Conservation (phyloP, 1,284 basidiomycete species). For the Pholiota adiposa region DNA sequence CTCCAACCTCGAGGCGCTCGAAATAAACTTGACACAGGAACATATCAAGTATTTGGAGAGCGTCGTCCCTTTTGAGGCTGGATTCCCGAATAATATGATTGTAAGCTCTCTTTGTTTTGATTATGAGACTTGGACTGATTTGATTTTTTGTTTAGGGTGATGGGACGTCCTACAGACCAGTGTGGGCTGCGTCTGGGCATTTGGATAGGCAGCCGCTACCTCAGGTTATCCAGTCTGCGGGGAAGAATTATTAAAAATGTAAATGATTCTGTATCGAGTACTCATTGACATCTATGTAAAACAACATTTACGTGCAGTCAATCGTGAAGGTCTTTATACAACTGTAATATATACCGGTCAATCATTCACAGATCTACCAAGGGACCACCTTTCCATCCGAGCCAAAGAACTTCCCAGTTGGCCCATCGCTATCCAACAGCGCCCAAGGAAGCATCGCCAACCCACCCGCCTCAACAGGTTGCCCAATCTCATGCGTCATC, state of each 20-base stretch:
- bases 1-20: conserved; percentile 51
- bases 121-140: too few species aligned
- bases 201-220: conserved; percentile 18
- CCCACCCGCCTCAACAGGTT: not conserved
- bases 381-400: conserved; percentile 1
- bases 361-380: not conserved
- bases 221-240: conserved; percentile 8
- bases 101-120: conserved; percentile 31
- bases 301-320: too few species aligned
- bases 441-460: not conserved
- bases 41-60: conserved; percentile 49
- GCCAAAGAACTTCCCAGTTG: conserved; percentile 6
- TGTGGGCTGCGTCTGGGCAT: conserved; percentile 13
- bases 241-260: not conserved
- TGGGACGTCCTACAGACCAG: conserved; percentile 14
- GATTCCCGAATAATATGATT: conserved; percentile 44
- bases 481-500: not conserved
- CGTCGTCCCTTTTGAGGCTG: conserved; percentile 43
- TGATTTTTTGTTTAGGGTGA: conserved; percentile 12
- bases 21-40: conserved; percentile 41
- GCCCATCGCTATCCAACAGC: not conserved
- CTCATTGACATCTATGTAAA: too few species aligned
- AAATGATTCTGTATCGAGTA: too few species aligned
- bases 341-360: not conserved
- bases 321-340: not conserved